These are phyloP conservation scores for Acanthochlamys bracteata DNA, from an alignment of 106 monocot genomes.

Conservation along the genomic window DNA sequence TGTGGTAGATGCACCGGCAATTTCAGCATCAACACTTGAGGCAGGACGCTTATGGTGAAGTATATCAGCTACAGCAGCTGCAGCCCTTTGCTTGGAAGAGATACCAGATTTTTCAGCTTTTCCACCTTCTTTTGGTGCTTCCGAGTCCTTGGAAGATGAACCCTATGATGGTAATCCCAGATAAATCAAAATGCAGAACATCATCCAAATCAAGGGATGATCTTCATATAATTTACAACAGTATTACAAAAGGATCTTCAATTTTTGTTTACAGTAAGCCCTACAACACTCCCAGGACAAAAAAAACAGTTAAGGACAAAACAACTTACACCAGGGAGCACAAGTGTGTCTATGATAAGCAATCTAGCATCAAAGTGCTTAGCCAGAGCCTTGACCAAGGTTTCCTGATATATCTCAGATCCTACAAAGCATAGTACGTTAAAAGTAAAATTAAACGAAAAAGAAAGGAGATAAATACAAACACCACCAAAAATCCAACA, in stretches of 20 bases:
- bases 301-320: neutral
- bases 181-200: neutral
- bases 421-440: conserved; percentile 35
- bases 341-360: conserved; percentile 66
- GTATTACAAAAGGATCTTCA: neutral
- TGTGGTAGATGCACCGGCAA: conserved; percentile 60
- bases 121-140: conserved; percentile 54
- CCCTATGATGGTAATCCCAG: conserved; percentile 22
- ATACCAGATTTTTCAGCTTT: conserved; percentile 40
- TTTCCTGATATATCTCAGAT: conserved; percentile 97
- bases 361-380: conserved; percentile 70
- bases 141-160: conserved; percentile 51
- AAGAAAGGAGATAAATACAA: conserved; percentile 6
- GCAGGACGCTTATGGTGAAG: conserved; percentile 51
- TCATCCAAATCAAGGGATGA: neutral
- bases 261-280: neutral
- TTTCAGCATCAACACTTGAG: conserved; percentile 79
- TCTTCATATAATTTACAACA: neutral
- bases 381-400: conserved; percentile 67
- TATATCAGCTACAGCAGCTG: conserved; percentile 26
- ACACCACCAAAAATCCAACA: neutral
- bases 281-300: neutral
- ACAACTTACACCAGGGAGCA: conserved; percentile 65
- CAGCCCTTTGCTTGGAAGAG: conserved; percentile 43
- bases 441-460: neutral